Base-by-base conservation (phyloP, 2,329 filamentous ascomycete species). In the Aspergillus tamarii region DNA sequence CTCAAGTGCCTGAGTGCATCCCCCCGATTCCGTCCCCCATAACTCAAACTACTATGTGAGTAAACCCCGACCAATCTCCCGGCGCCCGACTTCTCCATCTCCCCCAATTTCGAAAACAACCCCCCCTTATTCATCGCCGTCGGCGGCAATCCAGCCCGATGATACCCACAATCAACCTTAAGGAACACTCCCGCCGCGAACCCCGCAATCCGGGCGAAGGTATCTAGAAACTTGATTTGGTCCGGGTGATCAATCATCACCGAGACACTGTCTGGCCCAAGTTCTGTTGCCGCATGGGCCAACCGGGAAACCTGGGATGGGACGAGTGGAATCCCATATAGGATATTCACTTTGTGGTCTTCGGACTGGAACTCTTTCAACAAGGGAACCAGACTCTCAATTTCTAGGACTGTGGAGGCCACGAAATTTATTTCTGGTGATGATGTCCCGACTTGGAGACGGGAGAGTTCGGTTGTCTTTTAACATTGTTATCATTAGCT, bases 131-230 rank as follows among this genome's bases (percentile, higher is more conserved):
- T 76, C 16, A 73, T 69, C 0, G 86, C 85, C 8, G 78, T 73
- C 0, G 87, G 84, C 1, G 81, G 72, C 0, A 93, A 82, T 23
- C 92, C 92, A 0, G 91, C 91, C 19, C 92, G 88, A 71, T 88
- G 84, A 68, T 88, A 88, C 12, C 91, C 90, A 57, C 91, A 88
- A 73, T 94, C 91, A 45, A 94, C 85, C 70, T 94, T 94, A 70
- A 94, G 80, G 72, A 89, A 91, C 16, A 91, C 80, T 0, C 81
- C 82, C 3, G 88, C 85, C 1, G 79, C 74, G 19, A 73, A 77
- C 57, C 83, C 84, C 1, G 82, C 80, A 1, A 78, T 69, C 4
- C 75, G 70, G 46, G 81, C 73, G 53, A 84, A 78, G 7, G 83
- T 72, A 0, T 78, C 72, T n/a, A 87, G 76, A 7, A 83, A 77